Evolutionary conservation across 306 rosid species (phyloP).

Genomic region (Vigna trinervia): DNA sequence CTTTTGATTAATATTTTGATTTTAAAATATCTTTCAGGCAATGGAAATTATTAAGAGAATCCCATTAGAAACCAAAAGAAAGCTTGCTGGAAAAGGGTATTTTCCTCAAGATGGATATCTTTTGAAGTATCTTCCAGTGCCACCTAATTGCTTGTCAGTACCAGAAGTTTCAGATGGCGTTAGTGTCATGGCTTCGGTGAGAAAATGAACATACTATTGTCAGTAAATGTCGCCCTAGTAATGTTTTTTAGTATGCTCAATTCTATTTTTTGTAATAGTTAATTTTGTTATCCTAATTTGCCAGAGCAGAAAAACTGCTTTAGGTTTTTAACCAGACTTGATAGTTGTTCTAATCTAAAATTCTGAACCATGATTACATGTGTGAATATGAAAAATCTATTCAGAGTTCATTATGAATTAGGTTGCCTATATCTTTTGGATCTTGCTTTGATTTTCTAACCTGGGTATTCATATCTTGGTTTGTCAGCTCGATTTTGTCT

Average conservation of each 20-base stretch:
- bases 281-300: neutral
- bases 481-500: neutral
- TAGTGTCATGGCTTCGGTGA: constrained; percentile 83
- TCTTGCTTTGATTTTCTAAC: neutral
- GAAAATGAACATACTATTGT: constrained; percentile 35
- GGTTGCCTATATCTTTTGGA: neutral
- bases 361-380: neutral
- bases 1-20: constrained; percentile 34
- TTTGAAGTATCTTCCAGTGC: constrained; percentile 77
- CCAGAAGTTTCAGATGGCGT: constrained; percentile 98
- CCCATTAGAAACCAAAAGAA: constrained; percentile 68
- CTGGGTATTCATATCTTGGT: neutral
- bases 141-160: constrained; percentile 92
- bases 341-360: neutral
- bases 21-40: constrained; percentile 56
- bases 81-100: constrained; percentile 78
- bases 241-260: neutral
- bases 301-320: neutral
- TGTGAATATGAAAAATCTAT: neutral
- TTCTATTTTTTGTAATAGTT: neutral
- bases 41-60: constrained; percentile 76
- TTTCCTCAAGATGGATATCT: constrained; percentile 92
- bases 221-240: neutral
- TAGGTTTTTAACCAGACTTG: constrained; percentile 1
- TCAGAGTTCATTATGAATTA: constrained; percentile 5